Evolutionary conservation across 2,329 filamentous ascomycete genomes (phyloP).

Genomic region (Cadophora luteo-olivacea): DNA sequence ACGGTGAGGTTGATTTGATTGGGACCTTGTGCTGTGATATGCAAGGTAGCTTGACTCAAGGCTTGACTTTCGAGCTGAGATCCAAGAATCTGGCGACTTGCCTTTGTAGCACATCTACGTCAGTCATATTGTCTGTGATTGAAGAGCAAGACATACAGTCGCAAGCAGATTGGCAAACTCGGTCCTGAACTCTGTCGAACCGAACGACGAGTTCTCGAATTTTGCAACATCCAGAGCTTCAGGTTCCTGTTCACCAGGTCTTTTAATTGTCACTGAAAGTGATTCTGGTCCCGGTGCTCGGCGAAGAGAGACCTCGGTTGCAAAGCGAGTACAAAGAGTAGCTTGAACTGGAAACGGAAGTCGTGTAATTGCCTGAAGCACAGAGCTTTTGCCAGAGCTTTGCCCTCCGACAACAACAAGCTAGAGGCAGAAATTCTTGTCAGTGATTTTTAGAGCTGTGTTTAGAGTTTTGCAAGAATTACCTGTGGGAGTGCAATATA

Average conservation of each 20-base stretch:
- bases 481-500: slow-evolving; percentile 24
- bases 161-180: slow-evolving; percentile 1
- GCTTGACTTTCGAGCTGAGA: neutral
- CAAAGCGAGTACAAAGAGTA: slow-evolving; percentile 51
- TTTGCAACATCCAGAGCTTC: neutral
- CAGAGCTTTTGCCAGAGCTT: slow-evolving; percentile 42
- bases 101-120: neutral
- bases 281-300: slow-evolving; percentile 19
- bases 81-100: slow-evolving; percentile 14
- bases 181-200: neutral
- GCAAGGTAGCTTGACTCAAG: neutral
- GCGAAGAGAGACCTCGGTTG: slow-evolving; percentile 50
- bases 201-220: neutral
- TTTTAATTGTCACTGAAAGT: slow-evolving; percentile 6
- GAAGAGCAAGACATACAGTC: slow-evolving; percentile 6
- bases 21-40: slow-evolving; percentile 26
- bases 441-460: neutral
- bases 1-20: slow-evolving; percentile 60
- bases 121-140: neutral
- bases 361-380: slow-evolving; percentile 45
- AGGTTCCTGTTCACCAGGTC: slow-evolving; percentile 6
- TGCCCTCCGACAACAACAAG: slow-evolving; percentile 48
- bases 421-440: neutral
- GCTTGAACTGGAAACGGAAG: slow-evolving; percentile 48
- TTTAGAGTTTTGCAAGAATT: neutral